Base-by-base conservation (phyloP, 345 rosid species). In the Adansonia digitata region DNA sequence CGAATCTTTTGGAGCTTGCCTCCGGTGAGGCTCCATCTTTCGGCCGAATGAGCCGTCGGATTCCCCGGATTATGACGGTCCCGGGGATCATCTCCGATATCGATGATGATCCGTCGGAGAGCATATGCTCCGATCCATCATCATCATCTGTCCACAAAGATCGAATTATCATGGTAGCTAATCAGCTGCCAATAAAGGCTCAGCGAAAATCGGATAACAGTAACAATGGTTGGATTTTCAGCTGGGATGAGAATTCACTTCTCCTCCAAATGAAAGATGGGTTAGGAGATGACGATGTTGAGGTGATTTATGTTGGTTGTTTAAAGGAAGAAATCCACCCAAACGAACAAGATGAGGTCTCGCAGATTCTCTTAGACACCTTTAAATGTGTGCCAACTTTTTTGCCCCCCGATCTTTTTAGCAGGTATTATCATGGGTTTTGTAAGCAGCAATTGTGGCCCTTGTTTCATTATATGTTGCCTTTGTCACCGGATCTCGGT, bases 371-470 rank as follows among this genome's bases (percentile, higher is more conserved):
- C 46, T 75, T 89, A 1, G 98, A 91, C 75, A 82, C 73, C 34
- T 93, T 89, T 70, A 93, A 85, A 77, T 93, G 97, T 37, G 93
- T 93, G 42, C 90, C 94, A 2, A 86, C 96, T 63, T 92, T 92
- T 80, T 78, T 92, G 26, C 90, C 94, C 10, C 69, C 75, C 0
- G 97, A 91, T 79, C 85, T 92, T 46, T 89, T 84, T 68, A 86
- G 69, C 67, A 76, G 88, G 81, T 92, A 86, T 72, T 92, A 92
- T 77, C 96, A 89, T 81, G 97, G 97, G 5, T 92, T 92, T 76
- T 92, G 97, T 74, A 92, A 92, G 84, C 97, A 92, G 49, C 97
- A 92, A 45, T 75, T 92, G 10, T 92, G 97, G 97, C 97, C 96
- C 73, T 82, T 92, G 84, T 92, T 92, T 78, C 97, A 91, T 84